Percentiles rank a stretch among this genome's conserved stretches.
Conservation (phyloP, 1,139 yeast genomes). For the Candida tropicalis region DNA sequence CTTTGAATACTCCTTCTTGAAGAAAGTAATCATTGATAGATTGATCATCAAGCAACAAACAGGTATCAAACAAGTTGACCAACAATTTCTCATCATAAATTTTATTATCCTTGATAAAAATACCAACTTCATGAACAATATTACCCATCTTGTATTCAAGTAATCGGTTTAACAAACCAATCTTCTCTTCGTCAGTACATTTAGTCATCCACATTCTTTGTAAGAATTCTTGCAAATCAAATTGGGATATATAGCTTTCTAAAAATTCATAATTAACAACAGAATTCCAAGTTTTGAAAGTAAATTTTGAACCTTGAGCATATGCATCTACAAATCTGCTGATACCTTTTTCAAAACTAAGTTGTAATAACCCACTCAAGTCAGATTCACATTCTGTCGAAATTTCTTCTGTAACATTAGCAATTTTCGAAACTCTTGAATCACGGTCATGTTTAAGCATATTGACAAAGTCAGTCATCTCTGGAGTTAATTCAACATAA, state of each 20-base stretch:
- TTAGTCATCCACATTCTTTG: slow-evolving; percentile 27
- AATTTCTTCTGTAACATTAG: not conserved
- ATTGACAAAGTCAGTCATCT: slow-evolving; percentile 30
- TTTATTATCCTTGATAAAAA: slow-evolving; percentile 18
- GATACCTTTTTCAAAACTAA: slow-evolving; percentile 33
- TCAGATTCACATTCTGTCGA: slow-evolving; percentile 23
- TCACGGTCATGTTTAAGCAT: slow-evolving; percentile 19
- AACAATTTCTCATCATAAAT: slow-evolving; percentile 17
- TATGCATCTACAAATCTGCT: slow-evolving; percentile 31
- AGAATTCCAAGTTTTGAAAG: slow-evolving; percentile 35
- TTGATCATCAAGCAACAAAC: slow-evolving; percentile 3
- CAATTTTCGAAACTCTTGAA: not conserved
- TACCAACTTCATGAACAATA: slow-evolving; percentile 28
- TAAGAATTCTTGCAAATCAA: slow-evolving; percentile 28
- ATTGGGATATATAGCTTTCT: slow-evolving; percentile 19
- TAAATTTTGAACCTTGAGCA: slow-evolving; percentile 33
- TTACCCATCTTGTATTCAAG: slow-evolving; percentile 31
- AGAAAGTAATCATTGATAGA: slow-evolving; percentile 7
- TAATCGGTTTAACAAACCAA: slow-evolving; percentile 22
- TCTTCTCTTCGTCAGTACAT: slow-evolving; percentile 19
- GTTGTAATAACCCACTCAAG: slow-evolving; percentile 32
- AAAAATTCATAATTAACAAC: slow-evolving; percentile 35
- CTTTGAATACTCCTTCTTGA: slow-evolving; percentile 13
- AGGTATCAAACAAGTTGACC: slow-evolving; percentile 15
- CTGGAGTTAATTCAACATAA: slow-evolving; percentile 43